Evolutionary conservation across 768 basidiomycete species (phyloP), one percentile per base, ranked within the genome.

Genomic region (Russula sp.): DNA sequence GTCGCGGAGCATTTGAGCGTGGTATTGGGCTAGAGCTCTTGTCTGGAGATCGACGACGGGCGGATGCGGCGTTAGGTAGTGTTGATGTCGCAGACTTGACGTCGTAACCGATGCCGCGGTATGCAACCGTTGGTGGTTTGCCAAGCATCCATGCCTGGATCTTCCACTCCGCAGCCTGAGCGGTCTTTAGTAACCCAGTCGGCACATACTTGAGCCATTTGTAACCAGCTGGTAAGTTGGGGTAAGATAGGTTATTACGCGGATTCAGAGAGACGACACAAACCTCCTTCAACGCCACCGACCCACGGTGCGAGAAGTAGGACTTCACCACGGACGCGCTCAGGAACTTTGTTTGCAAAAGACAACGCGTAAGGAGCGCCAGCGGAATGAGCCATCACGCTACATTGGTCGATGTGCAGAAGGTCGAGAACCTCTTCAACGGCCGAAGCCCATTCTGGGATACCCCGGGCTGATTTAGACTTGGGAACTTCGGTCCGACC

Each of bases 181-280:
- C 96, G 0, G 94, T 94, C 77, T 91, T 94, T 66, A 99, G 79
- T 44, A 99, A 84, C 34, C 90, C 86, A 64, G 90, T 91, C 0
- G 96, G 96, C 6, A 99, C 90, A 71, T 94, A 98, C 74, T 94
- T 96, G 57, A 99, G 81, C 94, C 94, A 98, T 71, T 89, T 94
- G 77, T 97, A 98, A 16, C 91, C 88, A 70, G 82, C 89, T 90
- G 66, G 10, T 59, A 48, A 61, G 34, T 47, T 42, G 32, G 42
- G 45, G 44, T 47, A 47, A 68, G 42, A 68, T 13, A 67, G 14
- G 31, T 18, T 58, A 61, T 62, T 51, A 62, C 22, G 37, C 35
- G 40, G 40, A 55, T 44, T 37, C 11, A 13, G 55, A 9, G 53
- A 53, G 1, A 52, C 35, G 32, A 31, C 13, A 76, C 92, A 71